Percentiles rank a stretch among this genome's conserved stretches.
Evolutionary conservation across 2,329 filamentous ascomycete genomes (phyloP).

Genomic region (Monilinia vaccinii-corymbosi): DNA sequence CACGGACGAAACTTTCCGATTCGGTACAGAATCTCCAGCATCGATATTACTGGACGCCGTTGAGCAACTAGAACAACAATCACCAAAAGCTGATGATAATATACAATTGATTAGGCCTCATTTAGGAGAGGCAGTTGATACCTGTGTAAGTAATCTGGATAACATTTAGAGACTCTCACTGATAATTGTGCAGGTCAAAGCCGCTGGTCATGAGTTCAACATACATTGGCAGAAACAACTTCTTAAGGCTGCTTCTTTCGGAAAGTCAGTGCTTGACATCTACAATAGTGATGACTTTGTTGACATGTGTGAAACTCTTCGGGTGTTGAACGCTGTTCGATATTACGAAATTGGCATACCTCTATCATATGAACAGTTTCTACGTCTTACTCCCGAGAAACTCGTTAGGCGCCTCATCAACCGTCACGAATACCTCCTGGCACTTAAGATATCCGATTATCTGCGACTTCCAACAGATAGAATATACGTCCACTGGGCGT

Average conservation of each 20-base stretch:
- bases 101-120: conserved; percentile 87
- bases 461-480: conserved; percentile 76
- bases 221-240: conserved; percentile 90
- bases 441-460: conserved; percentile 80
- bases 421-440: conserved; percentile 83
- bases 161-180: conserved; percentile 7
- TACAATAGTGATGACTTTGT: conserved; percentile 99
- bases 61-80: conserved; percentile 83
- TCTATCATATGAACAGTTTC: conserved; percentile 87
- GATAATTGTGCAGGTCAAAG: conserved; percentile 47
- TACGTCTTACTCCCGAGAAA: conserved; percentile 79
- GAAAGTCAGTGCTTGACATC: conserved; percentile 92
- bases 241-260: conserved; percentile 93
- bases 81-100: conserved; percentile 93
- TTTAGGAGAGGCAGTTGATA: conserved; percentile 86
- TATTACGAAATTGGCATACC: conserved; percentile 88
- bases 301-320: conserved; percentile 90
- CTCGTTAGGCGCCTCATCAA: conserved; percentile 81
- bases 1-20: conserved; percentile 79
- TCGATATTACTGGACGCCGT: conserved; percentile 92
- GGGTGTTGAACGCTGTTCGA: conserved; percentile 85
- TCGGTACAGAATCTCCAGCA: conserved; percentile 79
- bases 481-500: conserved; percentile 96
- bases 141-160: conserved; percentile 45
- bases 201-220: conserved; percentile 85